Evolutionary conservation across 169 alveolate species (phyloP).

Genomic region (Pseudocohnilembus persalinus): DNA sequence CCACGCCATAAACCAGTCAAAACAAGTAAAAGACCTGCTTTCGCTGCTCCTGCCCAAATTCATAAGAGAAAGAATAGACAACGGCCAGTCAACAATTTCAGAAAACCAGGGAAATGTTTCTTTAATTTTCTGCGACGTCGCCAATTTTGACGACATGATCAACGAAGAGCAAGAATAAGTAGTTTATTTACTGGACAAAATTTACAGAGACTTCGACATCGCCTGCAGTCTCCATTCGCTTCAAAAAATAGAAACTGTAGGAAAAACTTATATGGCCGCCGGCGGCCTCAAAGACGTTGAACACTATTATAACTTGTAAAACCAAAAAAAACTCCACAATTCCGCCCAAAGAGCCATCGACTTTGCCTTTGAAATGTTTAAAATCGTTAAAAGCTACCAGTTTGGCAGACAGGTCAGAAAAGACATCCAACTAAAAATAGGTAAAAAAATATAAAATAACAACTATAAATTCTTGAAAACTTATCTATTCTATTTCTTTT

Average conservation of each 20-base stretch:
- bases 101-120: conserved; percentile 60
- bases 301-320: not conserved
- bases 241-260: conserved; percentile 69
- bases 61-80: conserved; percentile 46
- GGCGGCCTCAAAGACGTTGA: conserved; percentile 49
- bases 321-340: conserved; percentile 32
- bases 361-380: conserved; percentile 61
- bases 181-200: conserved; percentile 39
- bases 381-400: not conserved
- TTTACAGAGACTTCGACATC: conserved; percentile 49
- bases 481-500: too few species aligned
- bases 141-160: conserved; percentile 54
- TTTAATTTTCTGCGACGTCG: conserved; percentile 57
- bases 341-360: conserved; percentile 53
- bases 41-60: conserved; percentile 44
- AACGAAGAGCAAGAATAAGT: conserved; percentile 45
- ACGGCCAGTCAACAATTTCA: conserved; percentile 36
- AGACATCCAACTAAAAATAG: not conserved
- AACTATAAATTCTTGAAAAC: too few species aligned
- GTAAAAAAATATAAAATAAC: too few species aligned
- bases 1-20: not conserved
- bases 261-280: conserved; percentile 73
- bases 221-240: conserved; percentile 48
- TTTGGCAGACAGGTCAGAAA: not conserved
- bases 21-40: conserved; percentile 18